Evolutionary conservation across 2,329 filamentous ascomycete species (phyloP).

Genomic region (Microcyclospora tardicrescens): DNA sequence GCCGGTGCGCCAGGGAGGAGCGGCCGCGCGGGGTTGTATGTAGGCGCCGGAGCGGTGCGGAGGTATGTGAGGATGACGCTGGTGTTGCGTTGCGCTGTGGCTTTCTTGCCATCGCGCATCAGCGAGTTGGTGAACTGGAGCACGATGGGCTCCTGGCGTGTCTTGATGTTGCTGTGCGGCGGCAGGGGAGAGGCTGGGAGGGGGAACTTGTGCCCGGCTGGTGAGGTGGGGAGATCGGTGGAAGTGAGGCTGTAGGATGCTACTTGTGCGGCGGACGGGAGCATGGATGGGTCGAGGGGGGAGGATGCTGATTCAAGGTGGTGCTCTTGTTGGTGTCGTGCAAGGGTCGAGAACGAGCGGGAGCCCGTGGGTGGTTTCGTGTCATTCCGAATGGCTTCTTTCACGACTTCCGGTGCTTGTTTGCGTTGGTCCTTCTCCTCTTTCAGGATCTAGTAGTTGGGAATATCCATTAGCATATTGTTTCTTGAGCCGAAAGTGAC

Average conservation of each 20-base stretch:
- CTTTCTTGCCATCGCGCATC: conserved; percentile 85
- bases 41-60: conserved; percentile 70
- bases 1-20: conserved; percentile 65
- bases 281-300: conserved; percentile 15
- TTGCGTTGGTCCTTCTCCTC: conserved; percentile 49
- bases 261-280: conserved; percentile 15
- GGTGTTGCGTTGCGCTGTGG: conserved; percentile 86
- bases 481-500: background rate
- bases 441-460: conserved; percentile 43
- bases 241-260: conserved; percentile 10
- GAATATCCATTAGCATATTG: background rate
- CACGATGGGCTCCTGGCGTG: conserved; percentile 75
- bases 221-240: conserved; percentile 5
- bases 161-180: conserved; percentile 51
- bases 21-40: conserved; percentile 55
- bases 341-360: conserved; percentile 46
- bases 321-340: conserved; percentile 20
- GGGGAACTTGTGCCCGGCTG: conserved; percentile 60
- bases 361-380: conserved; percentile 20
- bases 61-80: conserved; percentile 67
- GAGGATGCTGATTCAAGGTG: conserved; percentile 1
- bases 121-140: conserved; percentile 79
- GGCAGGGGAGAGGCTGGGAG: conserved; percentile 56
- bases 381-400: conserved; percentile 41
- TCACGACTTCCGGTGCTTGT: conserved; percentile 54